Evolutionary conservation across 2,329 filamentous ascomycete genomes (phyloP).

Genomic region (Didymella keratinophila): DNA sequence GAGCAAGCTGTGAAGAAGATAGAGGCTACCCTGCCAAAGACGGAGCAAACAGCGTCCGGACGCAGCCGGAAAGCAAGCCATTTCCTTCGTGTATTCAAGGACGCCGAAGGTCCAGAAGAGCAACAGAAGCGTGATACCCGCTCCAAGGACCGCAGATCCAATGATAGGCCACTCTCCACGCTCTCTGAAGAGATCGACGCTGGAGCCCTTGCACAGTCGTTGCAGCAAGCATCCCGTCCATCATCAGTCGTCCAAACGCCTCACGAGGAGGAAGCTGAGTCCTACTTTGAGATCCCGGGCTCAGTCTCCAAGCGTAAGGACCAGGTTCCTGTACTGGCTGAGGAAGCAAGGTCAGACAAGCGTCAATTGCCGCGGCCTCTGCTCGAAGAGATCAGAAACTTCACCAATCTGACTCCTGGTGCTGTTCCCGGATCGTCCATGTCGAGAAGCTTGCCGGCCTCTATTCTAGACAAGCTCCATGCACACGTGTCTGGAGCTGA

Average conservation of each 20-base stretch:
- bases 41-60: slow-evolving; percentile 62
- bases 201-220: slow-evolving; percentile 26
- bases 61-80: slow-evolving; percentile 72
- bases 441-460: slow-evolving; percentile 59
- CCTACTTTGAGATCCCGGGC: slow-evolving; percentile 39
- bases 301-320: slow-evolving; percentile 18
- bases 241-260: slow-evolving; percentile 42
- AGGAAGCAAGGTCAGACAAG: slow-evolving; percentile 17
- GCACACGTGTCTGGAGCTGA: slow-evolving; percentile 28
- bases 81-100: slow-evolving; percentile 70
- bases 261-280: slow-evolving; percentile 22
- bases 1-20: slow-evolving; percentile 67
- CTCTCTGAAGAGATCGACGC: slow-evolving; percentile 37
- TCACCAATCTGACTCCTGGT: slow-evolving; percentile 60
- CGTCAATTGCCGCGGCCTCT: slow-evolving; percentile 57
- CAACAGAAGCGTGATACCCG: slow-evolving; percentile 60
- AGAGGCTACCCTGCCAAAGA: slow-evolving; percentile 67
- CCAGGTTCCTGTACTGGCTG: slow-evolving; percentile 8
- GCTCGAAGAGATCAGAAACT: slow-evolving; percentile 65
- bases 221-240: slow-evolving; percentile 33
- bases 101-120: slow-evolving; percentile 64
- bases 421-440: slow-evolving; percentile 56
- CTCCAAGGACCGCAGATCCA: slow-evolving; percentile 45
- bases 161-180: slow-evolving; percentile 39
- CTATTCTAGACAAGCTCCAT: slow-evolving; percentile 46